Conservation (phyloP, 208 protist genomes). For the Leishmania aethiopica region DNA sequence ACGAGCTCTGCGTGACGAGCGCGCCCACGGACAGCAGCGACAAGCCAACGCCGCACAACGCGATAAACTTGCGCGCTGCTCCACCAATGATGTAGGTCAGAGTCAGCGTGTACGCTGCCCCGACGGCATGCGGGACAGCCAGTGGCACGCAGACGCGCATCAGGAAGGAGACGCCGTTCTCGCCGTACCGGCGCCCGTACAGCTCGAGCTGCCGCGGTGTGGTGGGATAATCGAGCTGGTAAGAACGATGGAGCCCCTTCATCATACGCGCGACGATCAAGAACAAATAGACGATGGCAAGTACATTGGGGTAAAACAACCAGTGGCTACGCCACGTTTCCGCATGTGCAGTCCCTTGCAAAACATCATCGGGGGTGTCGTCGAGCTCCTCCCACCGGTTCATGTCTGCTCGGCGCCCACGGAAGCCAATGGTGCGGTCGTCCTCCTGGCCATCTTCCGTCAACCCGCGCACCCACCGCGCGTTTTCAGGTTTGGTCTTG, state of each 20-base stretch:
- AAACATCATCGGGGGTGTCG: slow-evolving; percentile 10
- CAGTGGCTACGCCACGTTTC: slow-evolving; percentile 16
- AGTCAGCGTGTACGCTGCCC: slow-evolving; percentile 32
- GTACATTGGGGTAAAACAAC: slow-evolving; percentile 36
- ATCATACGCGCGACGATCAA: slow-evolving; percentile 20
- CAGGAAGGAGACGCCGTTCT: slow-evolving; percentile 45
- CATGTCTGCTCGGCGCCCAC: slow-evolving; percentile 19
- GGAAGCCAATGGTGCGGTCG: slow-evolving; percentile 8
- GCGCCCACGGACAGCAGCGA: slow-evolving; percentile 63
- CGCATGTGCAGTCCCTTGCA: background rate
- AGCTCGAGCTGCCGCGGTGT: slow-evolving; percentile 42
- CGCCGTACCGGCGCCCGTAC: slow-evolving; percentile 34
- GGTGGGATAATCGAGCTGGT: slow-evolving; percentile 55
- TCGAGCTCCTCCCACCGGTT: slow-evolving; percentile 30
- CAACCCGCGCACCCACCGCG: slow-evolving; percentile 80
- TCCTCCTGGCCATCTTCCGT: slow-evolving; percentile 46
- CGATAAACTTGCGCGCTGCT: slow-evolving; percentile 53
- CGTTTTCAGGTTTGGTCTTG: slow-evolving; percentile 42
- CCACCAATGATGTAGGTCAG: slow-evolving; percentile 59
- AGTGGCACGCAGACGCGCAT: slow-evolving; percentile 39
- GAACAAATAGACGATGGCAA: slow-evolving; percentile 19
- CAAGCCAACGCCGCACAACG: slow-evolving; percentile 77
- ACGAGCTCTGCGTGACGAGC: slow-evolving; percentile 43
- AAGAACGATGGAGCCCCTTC: slow-evolving; percentile 19
- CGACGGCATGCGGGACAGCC: slow-evolving; percentile 30